Evolutionary conservation across 495 filamentous ascomycete genomes (phyloP).

Genomic region (Baudoinia panamericana): DNA sequence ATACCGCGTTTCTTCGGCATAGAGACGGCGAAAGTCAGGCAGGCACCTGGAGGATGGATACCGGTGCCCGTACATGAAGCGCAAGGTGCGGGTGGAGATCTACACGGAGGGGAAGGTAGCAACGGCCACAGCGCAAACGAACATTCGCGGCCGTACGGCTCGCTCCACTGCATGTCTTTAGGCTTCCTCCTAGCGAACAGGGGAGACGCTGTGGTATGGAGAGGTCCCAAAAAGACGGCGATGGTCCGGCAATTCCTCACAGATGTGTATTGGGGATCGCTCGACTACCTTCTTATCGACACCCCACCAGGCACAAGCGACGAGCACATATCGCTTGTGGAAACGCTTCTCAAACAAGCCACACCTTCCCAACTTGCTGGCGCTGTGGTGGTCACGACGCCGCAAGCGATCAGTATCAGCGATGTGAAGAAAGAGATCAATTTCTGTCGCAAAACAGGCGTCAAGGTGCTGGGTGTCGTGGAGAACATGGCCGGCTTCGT

Average conservation of each 20-base stretch:
- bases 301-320: conserved; percentile 94
- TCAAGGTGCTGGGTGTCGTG: conserved; percentile 73
- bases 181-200: conserved; percentile 76
- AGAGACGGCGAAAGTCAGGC: conserved; percentile 77
- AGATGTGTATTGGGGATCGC: conserved; percentile 78
- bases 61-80: conserved; percentile 64
- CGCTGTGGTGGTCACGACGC: conserved; percentile 89
- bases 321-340: conserved; percentile 89
- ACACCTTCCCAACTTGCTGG: conserved; percentile 46
- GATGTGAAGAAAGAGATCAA: conserved; percentile 95
- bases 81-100: conserved; percentile 27
- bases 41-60: conserved; percentile 78
- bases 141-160: too few species aligned
- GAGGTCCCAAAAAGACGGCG: conserved; percentile 95
- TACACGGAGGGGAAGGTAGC: conserved; percentile 26
- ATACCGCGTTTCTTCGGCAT: conserved; percentile 89
- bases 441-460: conserved; percentile 78
- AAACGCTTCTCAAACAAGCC: conserved; percentile 54
- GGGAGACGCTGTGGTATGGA: conserved; percentile 89
- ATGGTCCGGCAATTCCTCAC: conserved; percentile 95
- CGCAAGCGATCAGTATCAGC: conserved; percentile 82
- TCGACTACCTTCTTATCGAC: conserved; percentile 86
- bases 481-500: conserved; percentile 98
- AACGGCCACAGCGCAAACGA: conserved; percentile 10
- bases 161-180: conserved; percentile 80